Evolutionary conservation across 768 basidiomycete species (phyloP).

Genomic region (Chalciporus chontae): DNA sequence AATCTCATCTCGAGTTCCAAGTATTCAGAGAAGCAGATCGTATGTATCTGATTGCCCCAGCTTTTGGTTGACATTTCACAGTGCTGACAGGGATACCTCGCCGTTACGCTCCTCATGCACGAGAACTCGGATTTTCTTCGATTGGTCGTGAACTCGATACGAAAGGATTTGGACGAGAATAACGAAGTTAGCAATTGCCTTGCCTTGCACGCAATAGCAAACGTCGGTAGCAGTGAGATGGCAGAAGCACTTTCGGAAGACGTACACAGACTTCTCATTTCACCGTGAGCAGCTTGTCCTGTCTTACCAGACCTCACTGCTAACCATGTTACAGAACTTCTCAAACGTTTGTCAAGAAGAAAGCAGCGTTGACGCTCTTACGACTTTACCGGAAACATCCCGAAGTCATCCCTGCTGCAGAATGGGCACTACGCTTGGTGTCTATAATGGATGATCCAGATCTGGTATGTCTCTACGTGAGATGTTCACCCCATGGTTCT

Average conservation of each 20-base stretch:
- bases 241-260: constrained; percentile 92
- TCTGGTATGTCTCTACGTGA: constrained; percentile 47
- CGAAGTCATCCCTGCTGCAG: constrained; percentile 85
- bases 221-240: constrained; percentile 98
- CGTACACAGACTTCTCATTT: constrained; percentile 92
- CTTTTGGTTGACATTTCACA: constrained; percentile 1
- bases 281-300: constrained; percentile 58
- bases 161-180: constrained; percentile 93
- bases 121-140: constrained; percentile 97
- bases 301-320: constrained; percentile 7
- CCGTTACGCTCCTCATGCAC: constrained; percentile 95
- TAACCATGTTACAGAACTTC: constrained; percentile 64
- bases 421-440: constrained; percentile 95
- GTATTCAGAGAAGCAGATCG: constrained; percentile 99
- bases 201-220: constrained; percentile 96
- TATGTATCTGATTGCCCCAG: constrained; percentile 38
- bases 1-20: constrained; percentile 94
- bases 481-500: not conserved
- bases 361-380: constrained; percentile 91
- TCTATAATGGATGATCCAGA: constrained; percentile 95
- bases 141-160: constrained; percentile 95
- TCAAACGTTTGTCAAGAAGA: constrained; percentile 95
- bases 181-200: constrained; percentile 95
- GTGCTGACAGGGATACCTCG: constrained; percentile 82
- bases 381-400: constrained; percentile 95